Evolutionary conservation across 306 rosid genomes (phyloP).

Genomic region (Aeschynomene evenia): DNA sequence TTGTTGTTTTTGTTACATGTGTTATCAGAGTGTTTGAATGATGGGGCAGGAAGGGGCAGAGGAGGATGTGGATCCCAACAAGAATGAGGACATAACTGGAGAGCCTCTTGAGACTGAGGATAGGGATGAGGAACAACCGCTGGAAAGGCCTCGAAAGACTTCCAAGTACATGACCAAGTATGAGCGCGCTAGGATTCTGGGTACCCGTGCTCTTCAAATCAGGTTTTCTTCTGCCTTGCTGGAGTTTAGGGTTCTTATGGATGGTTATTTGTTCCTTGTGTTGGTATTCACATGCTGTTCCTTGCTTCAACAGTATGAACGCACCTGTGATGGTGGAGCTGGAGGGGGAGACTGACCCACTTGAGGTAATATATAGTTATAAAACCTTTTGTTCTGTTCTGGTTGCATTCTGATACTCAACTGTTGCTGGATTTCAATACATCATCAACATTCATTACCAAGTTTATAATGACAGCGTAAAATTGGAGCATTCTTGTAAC

Average conservation of each 20-base stretch:
- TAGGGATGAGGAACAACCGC: slow-evolving; percentile 47
- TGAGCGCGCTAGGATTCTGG: slow-evolving; percentile 91
- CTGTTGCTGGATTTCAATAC: background rate
- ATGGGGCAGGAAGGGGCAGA: slow-evolving; percentile 79
- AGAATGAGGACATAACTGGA: slow-evolving; percentile 57
- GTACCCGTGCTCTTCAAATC: slow-evolving; percentile 95
- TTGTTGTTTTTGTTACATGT: background rate
- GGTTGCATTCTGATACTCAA: background rate
- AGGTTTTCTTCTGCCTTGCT: slow-evolving; percentile 47
- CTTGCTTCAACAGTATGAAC: slow-evolving; percentile 64
- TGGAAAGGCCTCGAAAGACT: slow-evolving; percentile 69
- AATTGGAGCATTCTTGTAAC: too few species aligned
- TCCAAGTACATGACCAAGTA: slow-evolving; percentile 90
- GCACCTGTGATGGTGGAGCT: slow-evolving; percentile 91
- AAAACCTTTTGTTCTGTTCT: background rate
- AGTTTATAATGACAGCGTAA: background rate
- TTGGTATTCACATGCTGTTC: background rate
- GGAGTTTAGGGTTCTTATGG: background rate
- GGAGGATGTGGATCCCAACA: slow-evolving; percentile 76
- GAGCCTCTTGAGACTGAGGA: slow-evolving; percentile 66
- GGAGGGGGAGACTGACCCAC: slow-evolving; percentile 85
- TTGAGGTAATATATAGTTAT: slow-evolving; percentile 79
- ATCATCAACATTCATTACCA: background rate
- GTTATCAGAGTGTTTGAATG: too few species aligned
- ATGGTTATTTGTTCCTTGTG: background rate